A percentile compares a stretch with the other conserved stretches of the same genome.
Evolutionary conservation across 352 stramenopile genomes (phyloP).

Genomic region (Globisporangium cederbergense): DNA sequence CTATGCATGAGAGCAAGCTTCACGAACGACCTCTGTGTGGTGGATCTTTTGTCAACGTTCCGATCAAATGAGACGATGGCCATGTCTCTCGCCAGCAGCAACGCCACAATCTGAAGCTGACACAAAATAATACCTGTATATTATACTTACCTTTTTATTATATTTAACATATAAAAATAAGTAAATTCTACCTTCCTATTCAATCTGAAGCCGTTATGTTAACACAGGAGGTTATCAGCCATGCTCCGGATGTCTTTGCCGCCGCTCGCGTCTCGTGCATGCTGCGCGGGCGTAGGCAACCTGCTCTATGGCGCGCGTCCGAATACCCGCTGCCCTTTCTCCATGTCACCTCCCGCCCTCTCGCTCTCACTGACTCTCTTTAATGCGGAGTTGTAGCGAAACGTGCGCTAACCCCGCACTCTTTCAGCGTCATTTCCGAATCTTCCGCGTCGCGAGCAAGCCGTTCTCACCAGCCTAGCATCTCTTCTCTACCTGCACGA

Average conservation of each 20-base stretch:
- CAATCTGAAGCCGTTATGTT: background rate
- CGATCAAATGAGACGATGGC: background rate
- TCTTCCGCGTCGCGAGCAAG: slow-evolving; percentile 14
- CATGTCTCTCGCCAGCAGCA: slow-evolving; percentile 5
- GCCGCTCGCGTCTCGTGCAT: slow-evolving; percentile 1
- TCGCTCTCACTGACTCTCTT: background rate
- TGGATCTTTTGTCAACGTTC: background rate
- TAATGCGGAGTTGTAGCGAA: background rate
- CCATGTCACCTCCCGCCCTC: background rate
- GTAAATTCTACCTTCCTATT: background rate
- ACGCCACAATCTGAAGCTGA: slow-evolving; percentile 1
- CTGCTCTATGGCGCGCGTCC: slow-evolving; percentile 3
- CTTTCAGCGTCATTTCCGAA: slow-evolving; percentile 15
- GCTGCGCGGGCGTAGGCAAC: background rate
- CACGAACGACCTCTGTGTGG: background rate
- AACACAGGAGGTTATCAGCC: background rate
- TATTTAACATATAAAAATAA: background rate
- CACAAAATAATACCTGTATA: background rate
- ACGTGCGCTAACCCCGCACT: background rate
- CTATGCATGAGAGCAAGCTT: background rate
- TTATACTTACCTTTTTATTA: background rate
- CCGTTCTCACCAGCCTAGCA: background rate
- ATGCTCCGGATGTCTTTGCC: background rate
- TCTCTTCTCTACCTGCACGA: slow-evolving; percentile 6
- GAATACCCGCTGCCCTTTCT: background rate